Conservation (phyloP, 148 eudicot species). For the Camellia granthamiana region DNA sequence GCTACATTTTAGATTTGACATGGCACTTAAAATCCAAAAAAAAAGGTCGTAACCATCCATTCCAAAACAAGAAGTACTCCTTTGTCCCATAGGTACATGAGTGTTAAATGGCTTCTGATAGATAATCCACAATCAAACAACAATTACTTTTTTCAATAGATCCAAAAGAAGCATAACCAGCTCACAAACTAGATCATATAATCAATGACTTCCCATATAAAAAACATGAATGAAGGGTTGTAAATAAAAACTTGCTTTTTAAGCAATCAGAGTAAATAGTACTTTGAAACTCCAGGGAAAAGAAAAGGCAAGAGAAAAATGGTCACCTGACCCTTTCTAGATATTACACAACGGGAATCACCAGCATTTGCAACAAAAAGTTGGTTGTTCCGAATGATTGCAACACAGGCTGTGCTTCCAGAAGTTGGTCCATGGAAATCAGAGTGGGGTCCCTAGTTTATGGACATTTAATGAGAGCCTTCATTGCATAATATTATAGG, state of each 20-base stretch:
- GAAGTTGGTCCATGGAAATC: slow-evolving; percentile 52
- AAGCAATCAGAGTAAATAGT: background rate
- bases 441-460: slow-evolving; percentile 41
- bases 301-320: background rate
- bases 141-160: background rate
- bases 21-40: background rate
- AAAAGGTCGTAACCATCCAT: background rate
- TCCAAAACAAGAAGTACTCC: background rate
- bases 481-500: background rate
- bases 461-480: slow-evolving; percentile 1
- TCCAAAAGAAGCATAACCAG: background rate
- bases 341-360: slow-evolving; percentile 86
- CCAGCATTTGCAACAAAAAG: slow-evolving; percentile 85
- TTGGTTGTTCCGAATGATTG: slow-evolving; percentile 48
- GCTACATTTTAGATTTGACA: background rate
- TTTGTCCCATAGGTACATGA: background rate
- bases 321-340: slow-evolving; percentile 64
- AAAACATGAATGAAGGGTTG: background rate
- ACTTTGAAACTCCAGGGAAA: background rate
- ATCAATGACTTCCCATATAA: too few relatives aligned
- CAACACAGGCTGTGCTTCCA: slow-evolving; percentile 82
- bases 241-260: background rate
- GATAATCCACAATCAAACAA: background rate
- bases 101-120: too few relatives aligned
- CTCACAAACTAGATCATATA: background rate